phyloP scores from a whole-genome alignment of 306 rosid species.

The Sphenostylis stenocarpa region DNA sequence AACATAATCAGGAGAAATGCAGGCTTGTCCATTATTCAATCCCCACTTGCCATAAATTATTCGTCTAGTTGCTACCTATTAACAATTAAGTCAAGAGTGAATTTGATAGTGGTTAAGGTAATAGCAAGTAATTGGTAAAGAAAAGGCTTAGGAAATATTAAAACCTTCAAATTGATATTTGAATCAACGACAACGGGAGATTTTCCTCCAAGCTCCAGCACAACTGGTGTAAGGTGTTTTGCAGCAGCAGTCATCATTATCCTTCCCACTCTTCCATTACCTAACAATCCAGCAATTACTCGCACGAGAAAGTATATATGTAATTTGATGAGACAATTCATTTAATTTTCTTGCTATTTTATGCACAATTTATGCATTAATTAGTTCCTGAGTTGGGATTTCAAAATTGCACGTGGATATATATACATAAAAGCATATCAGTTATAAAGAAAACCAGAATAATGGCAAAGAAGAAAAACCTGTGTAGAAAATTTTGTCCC shows the following conservation, averaged over 20 bases:
- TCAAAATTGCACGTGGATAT: neutral
- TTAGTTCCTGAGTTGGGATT: neutral
- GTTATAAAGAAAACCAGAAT: conserved; percentile 26
- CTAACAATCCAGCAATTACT: conserved; percentile 39
- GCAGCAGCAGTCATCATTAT: conserved; percentile 96
- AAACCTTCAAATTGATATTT: conserved; percentile 56
- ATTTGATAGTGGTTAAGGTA: neutral
- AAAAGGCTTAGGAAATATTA: neutral
- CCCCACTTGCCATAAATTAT: conserved; percentile 94
- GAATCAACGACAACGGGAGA: conserved; percentile 87
- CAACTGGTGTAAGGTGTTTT: conserved; percentile 94
- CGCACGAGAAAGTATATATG: neutral
- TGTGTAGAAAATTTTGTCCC: conserved; percentile 97
- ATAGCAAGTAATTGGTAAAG: neutral
- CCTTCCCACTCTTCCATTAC: conserved; percentile 77
- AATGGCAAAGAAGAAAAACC: conserved; percentile 46
- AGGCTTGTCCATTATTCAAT: conserved; percentile 88
- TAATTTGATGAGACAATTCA: neutral
- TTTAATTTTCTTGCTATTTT: neutral
- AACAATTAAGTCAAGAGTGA: neutral
- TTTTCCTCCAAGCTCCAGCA: conserved; percentile 97
- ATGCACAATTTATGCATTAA: neutral
- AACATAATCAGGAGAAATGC: conserved; percentile 77
- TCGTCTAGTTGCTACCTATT: conserved; percentile 66
- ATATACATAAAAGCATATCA: neutral